Evolutionary conservation across 2,329 filamentous ascomycete genomes (phyloP).

Genomic region (Niveomyces coronatus): DNA sequence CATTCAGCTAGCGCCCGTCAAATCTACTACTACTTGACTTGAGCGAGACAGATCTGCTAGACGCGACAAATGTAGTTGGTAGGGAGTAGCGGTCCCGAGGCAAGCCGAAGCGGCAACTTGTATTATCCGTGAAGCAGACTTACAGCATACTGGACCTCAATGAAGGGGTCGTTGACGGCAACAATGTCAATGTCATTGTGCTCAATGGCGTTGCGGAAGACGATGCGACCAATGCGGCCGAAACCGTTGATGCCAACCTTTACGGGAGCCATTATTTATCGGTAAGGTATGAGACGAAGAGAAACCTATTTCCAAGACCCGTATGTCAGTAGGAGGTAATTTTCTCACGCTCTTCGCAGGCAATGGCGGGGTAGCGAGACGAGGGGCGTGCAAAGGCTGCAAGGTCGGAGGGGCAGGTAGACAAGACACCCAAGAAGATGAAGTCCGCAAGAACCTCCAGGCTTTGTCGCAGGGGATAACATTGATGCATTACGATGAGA

Average conservation of each 20-base stretch:
- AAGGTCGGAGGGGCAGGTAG: not conserved
- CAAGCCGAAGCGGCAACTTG: no score
- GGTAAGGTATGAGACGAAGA: not conserved
- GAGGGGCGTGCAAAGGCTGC: not conserved
- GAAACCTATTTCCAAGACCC: conserved; percentile 7
- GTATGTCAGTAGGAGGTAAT: conserved; percentile 8
- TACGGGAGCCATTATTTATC: conserved; percentile 34
- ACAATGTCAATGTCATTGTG: conserved; percentile 84
- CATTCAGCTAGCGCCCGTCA: no score
- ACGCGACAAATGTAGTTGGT: no score
- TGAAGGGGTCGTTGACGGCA: conserved; percentile 99
- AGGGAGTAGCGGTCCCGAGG: no score
- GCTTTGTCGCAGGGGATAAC: not conserved
- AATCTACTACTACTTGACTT: no score
- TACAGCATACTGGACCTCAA: conserved; percentile 95
- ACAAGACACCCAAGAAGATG: not conserved
- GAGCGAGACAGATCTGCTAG: no score
- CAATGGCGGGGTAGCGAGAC: conserved; percentile 8
- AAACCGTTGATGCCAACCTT: conserved; percentile 99
- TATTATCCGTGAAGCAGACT: no score
- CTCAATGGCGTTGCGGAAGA: conserved; percentile 96
- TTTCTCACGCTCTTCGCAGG: not conserved
- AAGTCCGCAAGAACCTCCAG: no score
- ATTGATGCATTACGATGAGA: not conserved
- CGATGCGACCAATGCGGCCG: conserved; percentile 97